These are phyloP conservation scores for Colletotrichum eremochloae DNA, from an alignment of 2,329 filamentous ascomycete genomes.

Conservation along the genomic window DNA sequence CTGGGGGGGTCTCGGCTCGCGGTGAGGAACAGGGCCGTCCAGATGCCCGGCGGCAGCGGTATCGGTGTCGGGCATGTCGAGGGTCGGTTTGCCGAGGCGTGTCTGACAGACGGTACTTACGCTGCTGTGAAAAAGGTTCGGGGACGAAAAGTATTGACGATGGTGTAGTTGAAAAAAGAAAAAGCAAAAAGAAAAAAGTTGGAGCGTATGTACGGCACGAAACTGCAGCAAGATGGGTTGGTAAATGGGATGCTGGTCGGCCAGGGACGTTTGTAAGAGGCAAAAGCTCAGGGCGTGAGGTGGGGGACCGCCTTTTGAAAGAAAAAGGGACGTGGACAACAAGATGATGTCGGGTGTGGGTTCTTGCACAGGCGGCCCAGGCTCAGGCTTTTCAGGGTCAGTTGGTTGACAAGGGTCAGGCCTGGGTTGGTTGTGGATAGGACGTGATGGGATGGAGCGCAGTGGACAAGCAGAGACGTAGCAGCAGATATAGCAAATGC, in stretches of 20 bases:
- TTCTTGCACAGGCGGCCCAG: neutral
- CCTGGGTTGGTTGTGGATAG: neutral
- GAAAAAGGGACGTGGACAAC: conserved; percentile 10
- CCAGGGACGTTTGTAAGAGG: conserved; percentile 30
- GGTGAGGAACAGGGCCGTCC: conserved; percentile 45
- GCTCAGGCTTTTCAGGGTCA: neutral
- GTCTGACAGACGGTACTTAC: neutral
- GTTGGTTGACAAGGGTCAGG: conserved; percentile 6
- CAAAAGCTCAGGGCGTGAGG: conserved; percentile 27
- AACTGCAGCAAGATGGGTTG: conserved; percentile 35
- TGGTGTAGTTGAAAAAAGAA: neutral
- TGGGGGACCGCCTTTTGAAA: conserved; percentile 42
- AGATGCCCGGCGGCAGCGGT: conserved; percentile 34
- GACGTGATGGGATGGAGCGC: neutral
- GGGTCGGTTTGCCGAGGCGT: conserved; percentile 17
- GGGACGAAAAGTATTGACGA: neutral
- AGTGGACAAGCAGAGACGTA: conserved; percentile 1
- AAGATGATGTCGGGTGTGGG: conserved; percentile 19
- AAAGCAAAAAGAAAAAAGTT: neutral
- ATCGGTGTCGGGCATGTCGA: conserved; percentile 45
- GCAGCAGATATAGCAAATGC: conserved; percentile 16
- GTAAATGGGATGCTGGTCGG: conserved; percentile 31
- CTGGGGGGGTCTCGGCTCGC: conserved; percentile 47
- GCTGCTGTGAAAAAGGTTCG: conserved; percentile 5
- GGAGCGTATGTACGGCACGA: conserved; percentile 28